Evolutionary conservation across 495 filamentous ascomycete species (phyloP), one percentile per base, ranked within the genome.

Genomic region (Tirmania nivea): DNA sequence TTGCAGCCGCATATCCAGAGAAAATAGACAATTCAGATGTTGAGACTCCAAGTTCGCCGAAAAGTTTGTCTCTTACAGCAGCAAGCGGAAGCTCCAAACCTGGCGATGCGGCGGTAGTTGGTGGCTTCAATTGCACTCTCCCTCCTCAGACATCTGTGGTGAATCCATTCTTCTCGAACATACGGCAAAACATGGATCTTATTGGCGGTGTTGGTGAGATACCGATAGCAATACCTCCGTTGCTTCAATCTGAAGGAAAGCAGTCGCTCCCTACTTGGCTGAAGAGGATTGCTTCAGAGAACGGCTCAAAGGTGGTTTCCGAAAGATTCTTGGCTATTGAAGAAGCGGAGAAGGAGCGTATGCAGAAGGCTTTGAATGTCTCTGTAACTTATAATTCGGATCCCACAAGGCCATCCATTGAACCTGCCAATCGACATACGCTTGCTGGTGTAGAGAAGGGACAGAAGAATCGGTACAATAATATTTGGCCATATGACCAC

Each of bases 401-500:
- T 21, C n/a, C 11, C 5, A 19, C 14, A 3, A 17, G 61, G 10
- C 62, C 58, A 1, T 21, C 60, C 11, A 64, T 61, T 34, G 58
- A 61, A 34, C 16, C 20, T 47, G 37, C 59, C 12, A 64, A 59
- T 49, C 58, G 58, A 51, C 62, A 64, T 49, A 60, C 57, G 56
- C 76, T 97, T 52, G 90, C 86, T 2, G 90, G 90, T 5, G 84
- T 97, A 53, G 90, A 97, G 63, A 86, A 94, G 62, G 90, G 90
- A 34, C 76, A 73, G 2, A 96, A 96, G 68, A 97, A 97, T 61
- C 74, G 90, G 17, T 97, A 97, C 66, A 96, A 94, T 66, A 90
- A 94, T 60, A 96, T 96, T 42, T 83, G 92, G 68, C 90, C 90
- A 6, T 97, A 92, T 61, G 90, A 97, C 63, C 90, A 97, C 67